phyloP scores from a whole-genome alignment of 1,139 yeast genomes.

The Oligophagozyma castellii region DNA sequence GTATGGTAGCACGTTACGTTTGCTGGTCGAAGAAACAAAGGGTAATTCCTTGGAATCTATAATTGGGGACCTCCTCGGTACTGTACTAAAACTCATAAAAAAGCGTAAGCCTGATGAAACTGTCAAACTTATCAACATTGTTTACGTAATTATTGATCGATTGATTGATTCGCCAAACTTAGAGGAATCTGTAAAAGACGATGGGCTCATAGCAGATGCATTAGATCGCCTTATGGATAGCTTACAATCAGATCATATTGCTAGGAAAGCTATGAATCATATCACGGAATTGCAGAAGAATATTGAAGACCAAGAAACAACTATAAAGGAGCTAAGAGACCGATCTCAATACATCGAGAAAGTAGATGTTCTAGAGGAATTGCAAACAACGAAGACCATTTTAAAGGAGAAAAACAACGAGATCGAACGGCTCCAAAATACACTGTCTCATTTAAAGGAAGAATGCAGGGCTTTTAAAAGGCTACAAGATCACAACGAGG shows the following conservation, averaged over 20 bases:
- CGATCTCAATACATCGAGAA: conserved; percentile 41
- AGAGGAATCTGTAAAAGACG: conserved; percentile 26
- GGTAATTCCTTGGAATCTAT: conserved; percentile 17
- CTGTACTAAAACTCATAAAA: conserved; percentile 10
- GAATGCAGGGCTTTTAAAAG: too few relatives aligned
- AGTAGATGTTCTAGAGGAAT: conserved; percentile 54
- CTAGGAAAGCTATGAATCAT: conserved; percentile 60
- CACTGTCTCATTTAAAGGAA: conserved; percentile 51
- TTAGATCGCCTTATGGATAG: conserved; percentile 59
- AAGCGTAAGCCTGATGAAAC: conserved; percentile 23
- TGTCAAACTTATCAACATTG: conserved; percentile 30
- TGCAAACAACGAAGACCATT: conserved; percentile 45
- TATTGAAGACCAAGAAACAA: conserved; percentile 32
- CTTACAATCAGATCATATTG: conserved; percentile 75
- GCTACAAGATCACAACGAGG: too few relatives aligned
- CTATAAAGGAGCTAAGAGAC: conserved; percentile 48
- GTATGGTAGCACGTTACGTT: conserved; percentile 12
- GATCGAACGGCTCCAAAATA: conserved; percentile 29
- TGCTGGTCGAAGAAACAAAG: conserved; percentile 11
- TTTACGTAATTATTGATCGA: conserved; percentile 40
- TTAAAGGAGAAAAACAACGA: conserved; percentile 43
- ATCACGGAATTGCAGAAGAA: conserved; percentile 41
- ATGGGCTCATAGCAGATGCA: conserved; percentile 30
- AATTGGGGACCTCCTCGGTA: conserved; percentile 11
- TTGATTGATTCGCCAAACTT: conserved; percentile 1